Evolutionary conservation across 176 grass and related monocot genomes (phyloP), one percentile per base, ranked within the genome.

Genomic region (Zea luxurians): DNA sequence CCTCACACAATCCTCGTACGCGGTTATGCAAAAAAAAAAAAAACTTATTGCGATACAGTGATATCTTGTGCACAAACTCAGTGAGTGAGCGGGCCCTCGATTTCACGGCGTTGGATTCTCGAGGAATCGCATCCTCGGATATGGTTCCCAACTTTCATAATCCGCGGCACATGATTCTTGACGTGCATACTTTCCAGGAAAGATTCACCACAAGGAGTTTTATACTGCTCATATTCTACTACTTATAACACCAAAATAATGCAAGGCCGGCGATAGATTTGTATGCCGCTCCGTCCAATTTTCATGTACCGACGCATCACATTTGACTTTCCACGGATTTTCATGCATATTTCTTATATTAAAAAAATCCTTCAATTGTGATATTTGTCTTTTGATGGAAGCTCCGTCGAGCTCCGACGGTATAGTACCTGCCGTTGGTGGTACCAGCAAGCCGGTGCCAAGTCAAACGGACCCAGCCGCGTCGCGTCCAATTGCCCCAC

Each of bases 121-220:
- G 48, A 66, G 64, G 86, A 88, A 84, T 77, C 60, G 71, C 77
- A 80, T 84, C 77, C n/a, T 84, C 15, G 65, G 71, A 89, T 84
- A 84, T 77, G 82, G 82, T 84, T 84, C 82, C 17, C n/a, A 36
- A 45, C 71, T 77, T 58, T 84, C 27, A 27, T 66, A 71, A 80
- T 64, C 36, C 34, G 2, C 5, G 0, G 65, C 77, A 84, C 77
- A 65, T 5, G 82, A 80, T 88, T 84, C 86, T 50, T 81, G 71
- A 71, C 66, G 65, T 58, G 71, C 27, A 49, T 57, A 80, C 75
- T 84, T 43, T 49, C 10, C 0, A 71, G 72, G 68, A 80, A 36
- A 6, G 64, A 80, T 88, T 76, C 83, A 45, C 13, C 1, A 69
- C 74, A 69, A 18, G 27, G 27, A 27, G 18, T 53, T 67, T 2